These are phyloP conservation scores for Pythium chondricola DNA, from an alignment of 352 stramenopile species.

Conservation along the genomic window DNA sequence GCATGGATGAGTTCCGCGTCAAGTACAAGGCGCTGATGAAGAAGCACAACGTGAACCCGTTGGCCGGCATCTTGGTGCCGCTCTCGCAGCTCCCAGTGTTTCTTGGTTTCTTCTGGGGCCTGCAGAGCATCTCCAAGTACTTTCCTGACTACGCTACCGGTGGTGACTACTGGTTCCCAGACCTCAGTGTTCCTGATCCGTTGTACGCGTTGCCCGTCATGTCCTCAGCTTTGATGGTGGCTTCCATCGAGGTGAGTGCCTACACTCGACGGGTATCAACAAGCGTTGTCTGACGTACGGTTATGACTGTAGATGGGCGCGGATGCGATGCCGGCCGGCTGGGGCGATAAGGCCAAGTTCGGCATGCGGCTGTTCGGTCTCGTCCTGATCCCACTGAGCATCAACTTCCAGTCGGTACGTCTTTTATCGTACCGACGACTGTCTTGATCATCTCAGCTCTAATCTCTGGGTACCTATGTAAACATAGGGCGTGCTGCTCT, in stretches of 20 bases:
- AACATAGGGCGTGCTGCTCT: slow-evolving; percentile 76
- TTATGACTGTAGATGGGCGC: slow-evolving; percentile 32
- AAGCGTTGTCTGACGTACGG: not conserved
- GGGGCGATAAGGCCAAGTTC: slow-evolving; percentile 70
- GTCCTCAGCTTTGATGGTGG: slow-evolving; percentile 72
- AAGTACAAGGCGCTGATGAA: slow-evolving; percentile 80
- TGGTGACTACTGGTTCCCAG: slow-evolving; percentile 74
- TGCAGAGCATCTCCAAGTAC: slow-evolving; percentile 76
- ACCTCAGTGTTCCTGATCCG: slow-evolving; percentile 72
- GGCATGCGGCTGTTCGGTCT: slow-evolving; percentile 70
- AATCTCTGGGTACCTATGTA: not conserved
- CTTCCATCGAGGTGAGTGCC: slow-evolving; percentile 47
- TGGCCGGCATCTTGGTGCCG: slow-evolving; percentile 64
- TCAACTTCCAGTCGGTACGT: slow-evolving; percentile 78
- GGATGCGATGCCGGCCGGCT: slow-evolving; percentile 52
- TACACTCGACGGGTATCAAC: not conserved
- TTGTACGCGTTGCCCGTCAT: slow-evolving; percentile 73
- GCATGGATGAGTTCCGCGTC: slow-evolving; percentile 49
- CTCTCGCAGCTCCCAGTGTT: slow-evolving; percentile 77
- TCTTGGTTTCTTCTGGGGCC: slow-evolving; percentile 80
- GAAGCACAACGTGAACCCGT: slow-evolving; percentile 77
- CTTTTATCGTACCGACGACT: no score
- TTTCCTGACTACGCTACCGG: slow-evolving; percentile 70
- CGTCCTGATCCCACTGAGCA: slow-evolving; percentile 67
- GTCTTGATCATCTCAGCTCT: not conserved